Conservation (phyloP, 2,329 filamentous ascomycete genomes). For the Trichophyton rubrum region DNA sequence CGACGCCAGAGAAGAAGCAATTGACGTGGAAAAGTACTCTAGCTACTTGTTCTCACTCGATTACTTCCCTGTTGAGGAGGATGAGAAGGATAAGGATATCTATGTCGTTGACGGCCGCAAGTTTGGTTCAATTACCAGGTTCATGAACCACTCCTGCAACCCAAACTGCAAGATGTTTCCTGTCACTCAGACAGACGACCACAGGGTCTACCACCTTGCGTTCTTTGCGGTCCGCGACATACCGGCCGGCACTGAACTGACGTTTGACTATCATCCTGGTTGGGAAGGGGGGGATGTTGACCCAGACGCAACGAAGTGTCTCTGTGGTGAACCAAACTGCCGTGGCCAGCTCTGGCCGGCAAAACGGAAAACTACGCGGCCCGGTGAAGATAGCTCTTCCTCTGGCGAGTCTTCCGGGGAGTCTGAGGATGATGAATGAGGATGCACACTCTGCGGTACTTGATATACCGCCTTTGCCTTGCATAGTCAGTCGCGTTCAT, state of each 20-base stretch:
- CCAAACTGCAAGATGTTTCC: slow-evolving; percentile 36
- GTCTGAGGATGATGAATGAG: not conserved
- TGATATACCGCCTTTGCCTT: too few relatives aligned
- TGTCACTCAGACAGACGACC: slow-evolving; percentile 30
- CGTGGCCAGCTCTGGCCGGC: slow-evolving; percentile 33
- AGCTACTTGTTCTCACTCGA: slow-evolving; percentile 36
- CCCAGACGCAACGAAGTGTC: slow-evolving; percentile 30
- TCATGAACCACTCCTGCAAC: slow-evolving; percentile 39
- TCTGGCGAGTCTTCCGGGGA: not conserved
- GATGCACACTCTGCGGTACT: not conserved
- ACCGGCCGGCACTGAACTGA: slow-evolving; percentile 31
- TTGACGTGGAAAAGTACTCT: slow-evolving; percentile 17
- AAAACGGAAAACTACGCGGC: not conserved
- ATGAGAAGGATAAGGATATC: slow-evolving; percentile 16
- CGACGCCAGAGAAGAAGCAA: slow-evolving; percentile 26
- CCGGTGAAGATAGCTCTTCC: not conserved
- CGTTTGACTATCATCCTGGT: slow-evolving; percentile 36
- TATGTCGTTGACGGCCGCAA: slow-evolving; percentile 35
- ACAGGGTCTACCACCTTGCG: slow-evolving; percentile 34
- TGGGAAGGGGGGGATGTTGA: slow-evolving; percentile 16
- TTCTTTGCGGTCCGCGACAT: slow-evolving; percentile 37
- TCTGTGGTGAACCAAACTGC: slow-evolving; percentile 34
- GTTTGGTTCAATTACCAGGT: slow-evolving; percentile 32
- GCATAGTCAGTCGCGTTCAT: too few relatives aligned
- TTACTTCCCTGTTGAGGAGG: slow-evolving; percentile 13